phyloP scores from a whole-genome alignment of 75 land plant genomes.

The Selaginella tamariscina region DNA sequence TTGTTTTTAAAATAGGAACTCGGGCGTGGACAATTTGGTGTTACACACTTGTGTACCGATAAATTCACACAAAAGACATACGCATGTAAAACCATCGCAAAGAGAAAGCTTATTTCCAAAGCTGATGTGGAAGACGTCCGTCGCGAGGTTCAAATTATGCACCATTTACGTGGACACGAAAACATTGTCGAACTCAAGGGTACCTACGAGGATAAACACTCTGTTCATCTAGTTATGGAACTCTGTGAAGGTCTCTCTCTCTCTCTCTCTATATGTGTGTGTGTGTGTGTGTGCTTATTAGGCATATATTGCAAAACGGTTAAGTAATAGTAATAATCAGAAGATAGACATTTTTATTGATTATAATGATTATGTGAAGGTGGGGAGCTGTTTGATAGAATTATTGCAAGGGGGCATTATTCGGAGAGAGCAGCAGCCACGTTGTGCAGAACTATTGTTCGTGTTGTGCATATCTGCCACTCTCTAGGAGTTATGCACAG shows the following conservation, averaged over 20 bases:
- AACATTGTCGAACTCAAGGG: conserved; percentile 66
- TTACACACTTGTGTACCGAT: conserved; percentile 1
- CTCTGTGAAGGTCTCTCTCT: conserved; percentile 51
- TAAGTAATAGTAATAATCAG: too few relatives aligned
- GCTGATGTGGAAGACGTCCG: conserved; percentile 4
- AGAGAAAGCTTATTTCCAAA: conserved; percentile 9
- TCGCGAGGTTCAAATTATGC: conserved; percentile 6
- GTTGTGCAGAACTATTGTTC: conserved; percentile 44
- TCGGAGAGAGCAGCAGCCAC: conserved; percentile 54
- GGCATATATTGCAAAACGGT: too few relatives aligned
- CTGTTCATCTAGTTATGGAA: conserved; percentile 76
- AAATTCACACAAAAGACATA: neutral
- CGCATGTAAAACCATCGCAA: conserved; percentile 7
- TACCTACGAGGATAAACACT: conserved; percentile 59
- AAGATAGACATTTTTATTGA: too few relatives aligned
- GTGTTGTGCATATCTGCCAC: conserved; percentile 52
- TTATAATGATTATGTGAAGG: too few relatives aligned
- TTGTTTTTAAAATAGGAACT: too few relatives aligned
- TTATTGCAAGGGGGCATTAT: conserved; percentile 59
- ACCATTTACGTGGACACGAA: neutral
- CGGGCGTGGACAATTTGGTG: conserved; percentile 9
- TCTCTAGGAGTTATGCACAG: conserved; percentile 27
- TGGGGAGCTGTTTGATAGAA: conserved; percentile 70
- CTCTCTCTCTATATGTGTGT: too few relatives aligned
- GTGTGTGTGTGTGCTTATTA: too few relatives aligned